Evolutionary conservation across 768 basidiomycete species (phyloP).

Genomic region (Leucosporidium creatinivorum): DNA sequence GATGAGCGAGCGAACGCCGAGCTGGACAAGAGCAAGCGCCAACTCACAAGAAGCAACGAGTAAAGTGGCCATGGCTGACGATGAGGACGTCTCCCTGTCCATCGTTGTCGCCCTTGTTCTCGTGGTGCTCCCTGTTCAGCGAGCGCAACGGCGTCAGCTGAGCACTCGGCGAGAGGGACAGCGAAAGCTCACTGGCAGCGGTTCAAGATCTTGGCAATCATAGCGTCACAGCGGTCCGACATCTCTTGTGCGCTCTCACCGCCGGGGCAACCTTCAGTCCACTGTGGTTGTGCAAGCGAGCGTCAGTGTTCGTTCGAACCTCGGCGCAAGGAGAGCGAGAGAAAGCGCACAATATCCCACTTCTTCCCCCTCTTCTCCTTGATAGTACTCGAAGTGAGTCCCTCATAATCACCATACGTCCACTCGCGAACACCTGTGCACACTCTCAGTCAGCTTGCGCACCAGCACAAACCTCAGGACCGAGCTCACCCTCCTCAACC

Average conservation of each 20-base stretch:
- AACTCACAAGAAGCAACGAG: slow-evolving; percentile 32
- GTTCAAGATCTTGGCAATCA: slow-evolving; percentile 58
- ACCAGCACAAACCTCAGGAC: too few species aligned
- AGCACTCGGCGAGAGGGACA: neutral
- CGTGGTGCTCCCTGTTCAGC: slow-evolving; percentile 58
- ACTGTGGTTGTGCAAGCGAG: neutral
- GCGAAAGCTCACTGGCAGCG: neutral
- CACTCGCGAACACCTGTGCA: slow-evolving; percentile 59
- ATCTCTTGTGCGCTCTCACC: slow-evolving; percentile 80
- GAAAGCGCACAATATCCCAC: slow-evolving; percentile 69
- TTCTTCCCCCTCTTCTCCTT: slow-evolving; percentile 40
- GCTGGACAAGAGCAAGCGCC: neutral
- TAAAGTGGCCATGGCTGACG: slow-evolving; percentile 73
- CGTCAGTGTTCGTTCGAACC: neutral
- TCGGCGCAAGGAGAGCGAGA: slow-evolving; percentile 50
- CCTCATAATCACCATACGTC: slow-evolving; percentile 61
- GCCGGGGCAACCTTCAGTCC: slow-evolving; percentile 55
- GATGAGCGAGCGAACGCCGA: neutral
- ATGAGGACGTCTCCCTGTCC: slow-evolving; percentile 74
- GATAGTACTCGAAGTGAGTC: slow-evolving; percentile 20
- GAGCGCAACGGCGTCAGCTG: neutral
- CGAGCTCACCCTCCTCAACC: slow-evolving; percentile 48
- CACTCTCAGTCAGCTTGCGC: too few species aligned
- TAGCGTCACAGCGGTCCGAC: slow-evolving; percentile 64
- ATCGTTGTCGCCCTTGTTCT: slow-evolving; percentile 60